phyloP scores from a whole-genome alignment of 2,329 filamentous ascomycete species.

The Xylariaceae sp. region DNA sequence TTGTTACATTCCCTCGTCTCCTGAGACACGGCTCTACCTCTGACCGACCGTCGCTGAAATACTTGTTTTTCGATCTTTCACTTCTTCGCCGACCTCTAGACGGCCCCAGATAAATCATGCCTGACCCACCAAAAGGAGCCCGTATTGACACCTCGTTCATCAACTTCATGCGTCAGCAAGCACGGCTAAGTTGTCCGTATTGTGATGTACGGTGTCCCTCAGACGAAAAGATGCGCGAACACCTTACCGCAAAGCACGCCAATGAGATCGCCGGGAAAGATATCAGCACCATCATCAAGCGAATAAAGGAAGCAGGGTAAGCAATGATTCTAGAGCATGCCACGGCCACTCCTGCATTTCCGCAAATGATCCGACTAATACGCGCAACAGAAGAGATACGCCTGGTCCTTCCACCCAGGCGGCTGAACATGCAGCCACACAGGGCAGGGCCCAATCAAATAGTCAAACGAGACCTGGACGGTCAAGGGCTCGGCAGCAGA shows the following conservation, averaged over 20 bases:
- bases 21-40: too few species aligned
- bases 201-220: slow-evolving; percentile 5
- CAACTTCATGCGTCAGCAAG: slow-evolving; percentile 8
- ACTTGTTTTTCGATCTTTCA: too few species aligned
- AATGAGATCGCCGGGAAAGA: slow-evolving; percentile 13
- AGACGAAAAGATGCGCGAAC: slow-evolving; percentile 12
- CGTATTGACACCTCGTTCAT: slow-evolving; percentile 9
- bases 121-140: slow-evolving; percentile 7
- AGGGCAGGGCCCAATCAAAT: slow-evolving; percentile 15
- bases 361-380: too few species aligned
- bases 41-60: too few species aligned
- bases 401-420: slow-evolving; percentile 10
- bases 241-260: slow-evolving; percentile 8
- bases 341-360: background rate
- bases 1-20: too few species aligned
- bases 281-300: slow-evolving; percentile 7
- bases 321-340: background rate
- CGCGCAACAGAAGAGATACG: too few species aligned
- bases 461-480: slow-evolving; percentile 19
- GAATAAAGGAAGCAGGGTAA: slow-evolving; percentile 16
- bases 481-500: slow-evolving; percentile 21
- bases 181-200: slow-evolving; percentile 7
- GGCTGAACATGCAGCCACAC: background rate
- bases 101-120: background rate
- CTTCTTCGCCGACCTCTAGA: too few species aligned